Evolutionary conservation across 768 basidiomycete species (phyloP).

Genomic region (Tylopilus intermedius): DNA sequence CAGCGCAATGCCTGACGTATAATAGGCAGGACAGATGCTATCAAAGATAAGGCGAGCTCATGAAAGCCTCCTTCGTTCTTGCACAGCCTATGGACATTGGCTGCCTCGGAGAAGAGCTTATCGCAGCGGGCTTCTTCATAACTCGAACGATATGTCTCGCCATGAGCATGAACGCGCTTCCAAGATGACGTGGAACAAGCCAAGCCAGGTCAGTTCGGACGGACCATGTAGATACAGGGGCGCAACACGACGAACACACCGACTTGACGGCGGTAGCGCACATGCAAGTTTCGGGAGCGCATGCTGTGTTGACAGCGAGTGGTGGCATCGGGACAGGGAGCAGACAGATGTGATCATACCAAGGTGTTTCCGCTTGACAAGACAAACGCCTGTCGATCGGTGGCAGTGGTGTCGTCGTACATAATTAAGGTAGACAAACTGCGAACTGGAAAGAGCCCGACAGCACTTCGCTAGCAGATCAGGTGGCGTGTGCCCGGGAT

Average conservation of each 20-base stretch:
- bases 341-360: background rate
- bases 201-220: conserved; percentile 1
- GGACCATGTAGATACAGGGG: background rate
- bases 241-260: background rate
- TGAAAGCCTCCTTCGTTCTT: conserved; percentile 1
- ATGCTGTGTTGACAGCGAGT: background rate
- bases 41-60: conserved; percentile 11
- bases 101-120: conserved; percentile 22
- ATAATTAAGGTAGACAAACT: background rate
- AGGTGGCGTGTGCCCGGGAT: background rate
- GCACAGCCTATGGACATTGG: conserved; percentile 1
- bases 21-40: background rate
- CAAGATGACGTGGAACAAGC: background rate
- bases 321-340: background rate
- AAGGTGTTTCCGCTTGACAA: background rate
- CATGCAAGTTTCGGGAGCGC: background rate
- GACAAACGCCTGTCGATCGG: conserved; percentile 2
- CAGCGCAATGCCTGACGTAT: background rate
- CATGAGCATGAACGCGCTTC: background rate
- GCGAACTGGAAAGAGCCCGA: background rate
- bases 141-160: background rate
- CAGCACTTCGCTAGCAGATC: background rate
- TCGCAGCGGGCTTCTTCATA: conserved; percentile 12
- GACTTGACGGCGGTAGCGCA: background rate
- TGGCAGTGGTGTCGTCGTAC: conserved; percentile 3